A percentile compares a stretch with the other conserved stretches of the same genome.
These are phyloP conservation scores for Fusarium decemcellulare DNA, from an alignment of 2,329 filamentous ascomycete species.

Conservation along the genomic window DNA sequence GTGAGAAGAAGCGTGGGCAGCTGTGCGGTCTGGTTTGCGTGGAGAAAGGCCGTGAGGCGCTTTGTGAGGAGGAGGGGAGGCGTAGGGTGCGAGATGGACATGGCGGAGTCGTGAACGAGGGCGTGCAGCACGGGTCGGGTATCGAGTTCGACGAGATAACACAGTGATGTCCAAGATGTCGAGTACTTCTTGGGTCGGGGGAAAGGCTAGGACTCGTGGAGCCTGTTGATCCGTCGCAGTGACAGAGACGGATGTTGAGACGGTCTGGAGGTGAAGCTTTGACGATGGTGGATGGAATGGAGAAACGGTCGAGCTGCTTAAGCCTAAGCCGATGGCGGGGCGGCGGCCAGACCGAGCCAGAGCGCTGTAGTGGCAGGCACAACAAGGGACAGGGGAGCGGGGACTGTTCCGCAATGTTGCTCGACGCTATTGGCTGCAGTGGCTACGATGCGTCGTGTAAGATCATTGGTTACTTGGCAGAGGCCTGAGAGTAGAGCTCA, in stretches of 20 bases:
- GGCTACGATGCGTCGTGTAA: slow-evolving; percentile 39
- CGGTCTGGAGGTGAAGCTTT: slow-evolving; percentile 25
- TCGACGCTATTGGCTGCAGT: slow-evolving; percentile 23
- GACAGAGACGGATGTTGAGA: slow-evolving; percentile 4
- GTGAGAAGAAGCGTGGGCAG: too few relatives aligned
- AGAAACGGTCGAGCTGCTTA: slow-evolving; percentile 34
- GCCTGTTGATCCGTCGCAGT: background rate
- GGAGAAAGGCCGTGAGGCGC: slow-evolving; percentile 73
- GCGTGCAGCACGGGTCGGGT: background rate
- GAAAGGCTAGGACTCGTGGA: background rate
- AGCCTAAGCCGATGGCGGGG: slow-evolving; percentile 32
- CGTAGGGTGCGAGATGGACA: slow-evolving; percentile 58
- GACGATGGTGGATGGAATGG: slow-evolving; percentile 26
- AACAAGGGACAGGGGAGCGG: background rate
- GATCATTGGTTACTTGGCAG: slow-evolving; percentile 43
- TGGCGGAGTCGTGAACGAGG: slow-evolving; percentile 30
- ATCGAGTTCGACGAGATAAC: too few relatives aligned
- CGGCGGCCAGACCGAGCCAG: background rate
- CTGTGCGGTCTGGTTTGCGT: slow-evolving; percentile 68
- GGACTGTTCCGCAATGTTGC: slow-evolving; percentile 5
- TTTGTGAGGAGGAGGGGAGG: slow-evolving; percentile 76
- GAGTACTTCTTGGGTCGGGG: background rate
- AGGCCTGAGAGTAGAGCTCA: background rate
- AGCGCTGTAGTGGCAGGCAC: slow-evolving; percentile 1
- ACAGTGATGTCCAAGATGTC: background rate